A percentile compares a stretch with the other conserved stretches of the same genome.
These are phyloP conservation scores for Exophiala oligosperma DNA, from an alignment of 2,329 filamentous ascomycete species.

Conservation along the genomic window DNA sequence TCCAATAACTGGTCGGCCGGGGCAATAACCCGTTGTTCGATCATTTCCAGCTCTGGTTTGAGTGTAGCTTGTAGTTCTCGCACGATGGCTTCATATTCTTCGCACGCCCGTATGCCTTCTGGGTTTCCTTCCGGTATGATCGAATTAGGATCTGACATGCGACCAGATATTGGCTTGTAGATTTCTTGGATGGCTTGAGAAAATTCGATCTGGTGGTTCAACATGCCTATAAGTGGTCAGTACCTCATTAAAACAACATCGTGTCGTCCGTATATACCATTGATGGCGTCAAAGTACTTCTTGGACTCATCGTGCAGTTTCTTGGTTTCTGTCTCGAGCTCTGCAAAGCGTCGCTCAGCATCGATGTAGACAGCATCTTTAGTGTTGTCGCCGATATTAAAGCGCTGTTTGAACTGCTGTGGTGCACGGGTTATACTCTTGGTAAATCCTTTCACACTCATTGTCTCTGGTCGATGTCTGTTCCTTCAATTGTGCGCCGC, in stretches of 20 bases:
- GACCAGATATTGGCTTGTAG: conserved; percentile 96
- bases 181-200: conserved; percentile 93
- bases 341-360: conserved; percentile 88
- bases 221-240: conserved; percentile 64
- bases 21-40: conserved; percentile 84
- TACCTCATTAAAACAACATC: background rate
- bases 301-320: conserved; percentile 94
- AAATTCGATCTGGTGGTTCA: conserved; percentile 96
- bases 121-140: conserved; percentile 80
- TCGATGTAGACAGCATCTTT: conserved; percentile 95
- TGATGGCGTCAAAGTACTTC: conserved; percentile 97
- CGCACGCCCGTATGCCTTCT: conserved; percentile 90
- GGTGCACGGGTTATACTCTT: conserved; percentile 89
- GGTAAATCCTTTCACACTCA: conserved; percentile 97
- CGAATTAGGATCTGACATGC: conserved; percentile 88
- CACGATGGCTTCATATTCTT: conserved; percentile 92
- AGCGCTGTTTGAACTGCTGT: conserved; percentile 85
- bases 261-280: conserved; percentile 56
- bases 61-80: conserved; percentile 86
- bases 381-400: conserved; percentile 93
- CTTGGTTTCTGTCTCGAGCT: conserved; percentile 94
- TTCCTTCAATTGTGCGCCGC: background rate
- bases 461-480: conserved; percentile 41
- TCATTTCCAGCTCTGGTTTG: conserved; percentile 94
- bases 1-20: conserved; percentile 92